Base-by-base conservation (phyloP, 305 asterid species). In the Solanum hybrid region DNA sequence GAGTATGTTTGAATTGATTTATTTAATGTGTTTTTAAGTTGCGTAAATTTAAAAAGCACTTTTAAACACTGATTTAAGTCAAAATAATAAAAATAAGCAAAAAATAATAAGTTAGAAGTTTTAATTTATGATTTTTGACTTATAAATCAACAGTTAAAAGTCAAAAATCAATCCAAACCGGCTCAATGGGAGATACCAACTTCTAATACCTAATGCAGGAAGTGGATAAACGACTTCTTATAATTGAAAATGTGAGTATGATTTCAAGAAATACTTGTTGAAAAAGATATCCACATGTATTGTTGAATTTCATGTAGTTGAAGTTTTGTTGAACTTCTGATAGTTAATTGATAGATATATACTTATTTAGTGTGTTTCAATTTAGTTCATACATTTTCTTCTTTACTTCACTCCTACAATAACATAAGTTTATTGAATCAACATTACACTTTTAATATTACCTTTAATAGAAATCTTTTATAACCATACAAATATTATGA, bases 151-250 rank as follows among this genome's bases (percentile, higher is more conserved):
- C 1, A 7, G 4, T 56, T 7, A 56, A 56, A 7, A 56, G 4
- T 20, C 2, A 56, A 56, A 56, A 56, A 7, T 6, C 10, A 56
- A 56, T 56, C 69, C 69, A 56, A 51, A 56, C 10, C 24, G 4
- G 69, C 10, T 56, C n/a, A 56, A 1, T 26, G 7, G 17, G 34
- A 81, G 26, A 46, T 29, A 84, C 22, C 73, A 3, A 32, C 40
- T 46, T 46, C 38, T 46, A 27, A 29, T 51, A 84, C 87, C 87
- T 51, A 84, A 84, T 51, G 20, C n/a, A 29, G 73, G 75, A 29
- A 51, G 87, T 84, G 40, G 87, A 51, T 84, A 84, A 84, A 84
- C 87, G 29, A 84, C 87, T 84, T 81, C 24, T 27, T 31, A 76
- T 76, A 1, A 84, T 29, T 26, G 87, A 84, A 51, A 29, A 29